Percentiles rank a stretch among this genome's conserved stretches.
These are phyloP conservation scores for Hypoxylon sp. DNA, from an alignment of 2,329 filamentous ascomycete species.

Conservation along the genomic window DNA sequence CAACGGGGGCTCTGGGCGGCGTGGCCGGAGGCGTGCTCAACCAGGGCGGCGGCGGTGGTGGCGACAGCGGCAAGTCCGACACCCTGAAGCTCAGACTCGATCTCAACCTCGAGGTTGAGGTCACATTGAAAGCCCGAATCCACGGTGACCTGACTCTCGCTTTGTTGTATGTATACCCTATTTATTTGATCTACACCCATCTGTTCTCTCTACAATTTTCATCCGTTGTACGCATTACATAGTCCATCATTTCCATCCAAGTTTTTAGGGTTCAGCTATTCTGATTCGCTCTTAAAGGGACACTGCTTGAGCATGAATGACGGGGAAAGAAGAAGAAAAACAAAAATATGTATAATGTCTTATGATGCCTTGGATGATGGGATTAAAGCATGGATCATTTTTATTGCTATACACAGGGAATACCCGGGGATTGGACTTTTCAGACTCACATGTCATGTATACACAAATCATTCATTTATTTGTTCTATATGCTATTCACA, in stretches of 20 bases:
- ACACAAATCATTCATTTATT: conserved; percentile 7
- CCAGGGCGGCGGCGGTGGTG: conserved; percentile 36
- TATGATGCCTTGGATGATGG: conserved; percentile 13
- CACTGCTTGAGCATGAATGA: conserved; percentile 35
- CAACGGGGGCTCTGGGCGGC: conserved; percentile 41
- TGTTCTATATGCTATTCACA: neutral
- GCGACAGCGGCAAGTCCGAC: conserved; percentile 58
- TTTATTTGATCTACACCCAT: neutral
- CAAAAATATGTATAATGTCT: too few relatives aligned
- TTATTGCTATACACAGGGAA: conserved; percentile 3
- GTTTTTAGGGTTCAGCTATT: conserved; percentile 29
- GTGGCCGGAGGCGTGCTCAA: conserved; percentile 41
- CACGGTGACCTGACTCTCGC: conserved; percentile 83
- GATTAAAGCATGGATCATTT: neutral
- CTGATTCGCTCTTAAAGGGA: conserved; percentile 41
- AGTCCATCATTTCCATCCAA: neutral
- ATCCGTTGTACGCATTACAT: too few relatives aligned
- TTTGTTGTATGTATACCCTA: conserved; percentile 61
- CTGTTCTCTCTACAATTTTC: too few relatives aligned
- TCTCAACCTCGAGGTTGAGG: conserved; percentile 84
- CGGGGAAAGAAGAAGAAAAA: conserved; percentile 22
- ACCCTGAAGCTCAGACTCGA: conserved; percentile 78
- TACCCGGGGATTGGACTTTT: conserved; percentile 10
- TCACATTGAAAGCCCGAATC: conserved; percentile 86
- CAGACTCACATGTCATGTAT: conserved; percentile 1